These are phyloP conservation scores for Albophoma yamanashiensis DNA, from an alignment of 2,329 filamentous ascomycete species.

Conservation along the genomic window DNA sequence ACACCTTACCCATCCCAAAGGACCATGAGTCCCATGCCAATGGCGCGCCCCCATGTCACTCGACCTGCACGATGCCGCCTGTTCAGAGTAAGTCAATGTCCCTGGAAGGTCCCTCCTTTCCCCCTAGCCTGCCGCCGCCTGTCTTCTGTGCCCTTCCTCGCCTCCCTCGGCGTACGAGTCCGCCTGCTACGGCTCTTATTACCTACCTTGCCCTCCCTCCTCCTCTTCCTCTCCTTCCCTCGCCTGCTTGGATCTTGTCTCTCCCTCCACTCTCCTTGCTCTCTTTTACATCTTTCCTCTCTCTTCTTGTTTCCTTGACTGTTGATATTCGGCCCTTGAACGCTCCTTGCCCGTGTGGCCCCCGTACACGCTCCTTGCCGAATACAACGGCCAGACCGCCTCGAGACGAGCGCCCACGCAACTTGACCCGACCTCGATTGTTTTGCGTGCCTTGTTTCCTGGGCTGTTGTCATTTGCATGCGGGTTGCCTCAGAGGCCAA, in stretches of 20 bases:
- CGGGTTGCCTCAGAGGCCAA: background rate
- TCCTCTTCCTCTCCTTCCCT: constrained; percentile 2
- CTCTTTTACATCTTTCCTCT: constrained; percentile 4
- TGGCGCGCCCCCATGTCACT: background rate
- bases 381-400: background rate
- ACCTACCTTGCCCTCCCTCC: background rate
- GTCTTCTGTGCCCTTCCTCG: background rate
- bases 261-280: constrained; percentile 8
- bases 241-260: background rate
- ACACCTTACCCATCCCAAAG: background rate
- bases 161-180: background rate
- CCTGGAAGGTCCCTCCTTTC: background rate
- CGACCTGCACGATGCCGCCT: background rate
- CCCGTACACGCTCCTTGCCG: constrained; percentile 2
- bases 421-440: background rate
- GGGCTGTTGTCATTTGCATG: background rate
- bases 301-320: constrained; percentile 5
- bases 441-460: background rate
- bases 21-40: background rate
- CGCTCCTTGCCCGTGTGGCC: background rate
- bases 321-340: constrained; percentile 4
- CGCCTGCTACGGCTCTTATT: constrained; percentile 2
- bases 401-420: background rate
- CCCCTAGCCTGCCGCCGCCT: background rate
- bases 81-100: background rate